Evolutionary conservation across 2,329 filamentous ascomycete genomes (phyloP), one percentile per base, ranked within the genome.

Genomic region (Colletotrichum siamense): DNA sequence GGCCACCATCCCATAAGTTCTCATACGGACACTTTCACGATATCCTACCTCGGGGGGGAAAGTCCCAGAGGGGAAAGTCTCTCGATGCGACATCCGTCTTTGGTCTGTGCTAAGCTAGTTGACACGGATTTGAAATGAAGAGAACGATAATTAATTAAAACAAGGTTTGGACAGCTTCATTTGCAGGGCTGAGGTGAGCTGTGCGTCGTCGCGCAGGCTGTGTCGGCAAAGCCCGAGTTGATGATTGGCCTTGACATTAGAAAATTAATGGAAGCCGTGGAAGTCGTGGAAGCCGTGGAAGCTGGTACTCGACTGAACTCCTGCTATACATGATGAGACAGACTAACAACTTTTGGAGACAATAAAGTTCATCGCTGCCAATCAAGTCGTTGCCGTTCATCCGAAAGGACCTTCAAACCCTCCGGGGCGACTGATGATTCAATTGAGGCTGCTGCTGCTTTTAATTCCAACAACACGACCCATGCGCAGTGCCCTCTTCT

Each of bases 1-100:
- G 44, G 44, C 1, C 10, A 49, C n/a, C n/a, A 49, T 49, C n/a
- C n/a, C 44, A 4, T 0, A 49, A 0, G 3, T 22, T 13, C n/a
- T 0, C 44, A 22, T 22, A 22, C 44, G 44, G 44, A 49, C 6
- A 49, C 44, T 49, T 49, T 22, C 44, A 49, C 44, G 44, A 49
- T 49, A n/a, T 39, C 4, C 34, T 39, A 16, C 34, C 15, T 36
- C 34, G 34, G 34, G 15, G 15, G 15, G 2, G 5, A 39, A 39
- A 5, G 34, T 39, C 39, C 39, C 18, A n/a, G 9, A 49, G 6
- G 5, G 44, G 44, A 49, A 49, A 49, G 18, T 49, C 18, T 49
- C 44, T 22, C 0, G 44, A 49, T 49, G 9, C 44, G 9, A 7
- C 44, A 49, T 49, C 9, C 39, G 39, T 44, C 18, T 49, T 0